Percentiles rank a stretch among this genome's conserved stretches.
phyloP scores from a whole-genome alignment of 1,139 yeast species.

The Torulaspora globosa region DNA sequence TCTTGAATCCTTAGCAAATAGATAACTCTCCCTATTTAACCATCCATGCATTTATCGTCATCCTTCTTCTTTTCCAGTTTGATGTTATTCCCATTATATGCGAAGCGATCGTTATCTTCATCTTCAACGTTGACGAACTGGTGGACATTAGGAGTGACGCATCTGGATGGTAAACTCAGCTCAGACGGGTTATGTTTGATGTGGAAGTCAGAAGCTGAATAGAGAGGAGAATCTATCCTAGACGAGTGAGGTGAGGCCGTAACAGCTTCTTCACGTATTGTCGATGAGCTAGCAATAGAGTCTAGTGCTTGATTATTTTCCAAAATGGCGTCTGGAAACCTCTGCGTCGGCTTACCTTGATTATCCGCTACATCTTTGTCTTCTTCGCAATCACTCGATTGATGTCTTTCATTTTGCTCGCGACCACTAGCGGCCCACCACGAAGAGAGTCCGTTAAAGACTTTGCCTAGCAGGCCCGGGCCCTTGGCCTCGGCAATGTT shows the following conservation, averaged over 20 bases:
- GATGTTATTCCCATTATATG: slow-evolving; percentile 48
- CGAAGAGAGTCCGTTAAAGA: slow-evolving; percentile 34
- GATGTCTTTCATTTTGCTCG: neutral
- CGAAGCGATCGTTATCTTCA: slow-evolving; percentile 37
- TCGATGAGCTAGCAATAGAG: neutral
- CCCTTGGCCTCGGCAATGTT: slow-evolving; percentile 26
- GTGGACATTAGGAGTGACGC: slow-evolving; percentile 33
- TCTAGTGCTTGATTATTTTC: slow-evolving; percentile 3
- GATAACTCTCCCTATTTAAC: neutral
- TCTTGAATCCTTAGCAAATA: neutral
- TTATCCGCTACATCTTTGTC: neutral
- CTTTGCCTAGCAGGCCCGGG: slow-evolving; percentile 35
- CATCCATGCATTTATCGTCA: slow-evolving; percentile 10
- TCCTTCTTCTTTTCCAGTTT: slow-evolving; percentile 43
- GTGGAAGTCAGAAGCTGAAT: slow-evolving; percentile 22
- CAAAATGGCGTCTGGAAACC: neutral
- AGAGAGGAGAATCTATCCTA: slow-evolving; percentile 29
- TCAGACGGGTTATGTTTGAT: slow-evolving; percentile 20
- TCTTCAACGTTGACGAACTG: slow-evolving; percentile 27
- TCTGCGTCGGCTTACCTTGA: neutral
- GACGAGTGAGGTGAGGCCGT: slow-evolving; percentile 28
- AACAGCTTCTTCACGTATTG: slow-evolving; percentile 1
- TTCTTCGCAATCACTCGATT: neutral
- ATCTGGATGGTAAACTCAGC: slow-evolving; percentile 27
- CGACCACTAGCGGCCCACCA: slow-evolving; percentile 30